These are phyloP conservation scores for Trichosporon asahii DNA, from an alignment of 1,284 basidiomycete species.

Conservation along the genomic window DNA sequence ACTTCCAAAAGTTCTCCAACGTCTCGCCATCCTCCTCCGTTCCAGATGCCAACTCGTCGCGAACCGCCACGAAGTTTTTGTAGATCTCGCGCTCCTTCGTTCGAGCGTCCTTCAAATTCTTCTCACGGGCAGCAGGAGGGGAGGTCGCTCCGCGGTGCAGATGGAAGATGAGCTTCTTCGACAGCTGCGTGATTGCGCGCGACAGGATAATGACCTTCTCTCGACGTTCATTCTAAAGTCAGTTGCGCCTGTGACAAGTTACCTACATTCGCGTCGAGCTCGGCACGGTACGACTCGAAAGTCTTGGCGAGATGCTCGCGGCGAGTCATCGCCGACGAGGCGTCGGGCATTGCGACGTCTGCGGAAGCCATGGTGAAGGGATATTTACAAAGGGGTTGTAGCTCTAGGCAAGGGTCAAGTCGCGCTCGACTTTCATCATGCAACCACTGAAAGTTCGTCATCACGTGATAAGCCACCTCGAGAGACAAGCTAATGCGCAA, in stretches of 20 bases:
- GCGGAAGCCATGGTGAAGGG: background rate
- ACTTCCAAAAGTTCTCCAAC: slow-evolving; percentile 65
- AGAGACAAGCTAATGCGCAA: background rate
- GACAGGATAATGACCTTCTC: slow-evolving; percentile 53
- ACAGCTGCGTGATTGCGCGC: slow-evolving; percentile 83
- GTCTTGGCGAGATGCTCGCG: slow-evolving; percentile 41
- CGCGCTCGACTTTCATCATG: background rate
- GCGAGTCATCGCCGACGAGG: slow-evolving; percentile 23
- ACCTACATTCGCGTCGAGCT: slow-evolving; percentile 47
- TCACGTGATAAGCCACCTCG: slow-evolving; percentile 7
- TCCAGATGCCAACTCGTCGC: slow-evolving; percentile 58
- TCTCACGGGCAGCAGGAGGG: slow-evolving; percentile 39
- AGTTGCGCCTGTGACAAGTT: background rate
- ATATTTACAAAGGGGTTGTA: background rate
- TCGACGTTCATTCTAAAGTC: slow-evolving; percentile 47
- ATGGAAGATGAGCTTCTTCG: slow-evolving; percentile 92
- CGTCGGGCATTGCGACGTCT: slow-evolving; percentile 27
- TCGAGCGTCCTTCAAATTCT: slow-evolving; percentile 57
- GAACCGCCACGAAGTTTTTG: slow-evolving; percentile 62
- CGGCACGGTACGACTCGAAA: slow-evolving; percentile 44
- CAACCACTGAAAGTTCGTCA: background rate
- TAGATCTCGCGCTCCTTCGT: slow-evolving; percentile 70
- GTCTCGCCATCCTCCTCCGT: slow-evolving; percentile 53
- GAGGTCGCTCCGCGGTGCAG: slow-evolving; percentile 68
- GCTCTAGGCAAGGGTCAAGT: background rate